These are phyloP conservation scores for Inga laurina DNA, from an alignment of 306 rosid species.

Conservation along the genomic window DNA sequence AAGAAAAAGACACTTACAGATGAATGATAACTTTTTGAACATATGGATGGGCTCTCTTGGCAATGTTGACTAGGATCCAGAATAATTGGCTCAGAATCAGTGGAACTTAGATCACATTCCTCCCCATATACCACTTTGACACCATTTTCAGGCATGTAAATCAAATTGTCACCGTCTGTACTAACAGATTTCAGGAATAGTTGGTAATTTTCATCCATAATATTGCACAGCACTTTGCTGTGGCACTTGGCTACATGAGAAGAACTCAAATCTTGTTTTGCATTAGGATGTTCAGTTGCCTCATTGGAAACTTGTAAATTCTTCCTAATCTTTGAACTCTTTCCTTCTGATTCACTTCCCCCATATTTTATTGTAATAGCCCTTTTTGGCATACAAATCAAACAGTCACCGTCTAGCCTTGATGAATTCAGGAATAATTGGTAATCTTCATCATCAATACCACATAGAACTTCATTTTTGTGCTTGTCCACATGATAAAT, in stretches of 20 bases:
- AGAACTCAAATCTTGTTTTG: neutral
- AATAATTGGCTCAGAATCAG: constrained; percentile 45
- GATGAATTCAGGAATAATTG: constrained; percentile 18
- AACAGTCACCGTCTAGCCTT: constrained; percentile 20
- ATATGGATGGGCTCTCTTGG: constrained; percentile 33
- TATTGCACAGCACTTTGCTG: neutral
- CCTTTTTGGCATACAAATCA: neutral
- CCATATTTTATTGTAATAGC: too few relatives aligned
- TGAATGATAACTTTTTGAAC: constrained; percentile 27
- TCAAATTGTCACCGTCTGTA: constrained; percentile 19
- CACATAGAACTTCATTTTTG: too few relatives aligned
- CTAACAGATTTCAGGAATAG: constrained; percentile 19
- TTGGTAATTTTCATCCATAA: constrained; percentile 38
- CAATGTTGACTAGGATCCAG: constrained; percentile 38
- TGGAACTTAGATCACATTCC: constrained; percentile 31
- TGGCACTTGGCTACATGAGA: neutral
- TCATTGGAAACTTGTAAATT: constrained; percentile 14
- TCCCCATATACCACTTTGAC: constrained; percentile 11
- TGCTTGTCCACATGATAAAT: neutral
- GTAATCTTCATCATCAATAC: constrained; percentile 19
- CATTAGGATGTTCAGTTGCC: neutral
- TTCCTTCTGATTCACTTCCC: constrained; percentile 3
- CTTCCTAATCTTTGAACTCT: constrained; percentile 1
- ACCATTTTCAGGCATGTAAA: constrained; percentile 12
- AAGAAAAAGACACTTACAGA: constrained; percentile 45